Conservation (phyloP, 2,329 filamentous ascomycete genomes). For the Colletotrichum lentis region DNA sequence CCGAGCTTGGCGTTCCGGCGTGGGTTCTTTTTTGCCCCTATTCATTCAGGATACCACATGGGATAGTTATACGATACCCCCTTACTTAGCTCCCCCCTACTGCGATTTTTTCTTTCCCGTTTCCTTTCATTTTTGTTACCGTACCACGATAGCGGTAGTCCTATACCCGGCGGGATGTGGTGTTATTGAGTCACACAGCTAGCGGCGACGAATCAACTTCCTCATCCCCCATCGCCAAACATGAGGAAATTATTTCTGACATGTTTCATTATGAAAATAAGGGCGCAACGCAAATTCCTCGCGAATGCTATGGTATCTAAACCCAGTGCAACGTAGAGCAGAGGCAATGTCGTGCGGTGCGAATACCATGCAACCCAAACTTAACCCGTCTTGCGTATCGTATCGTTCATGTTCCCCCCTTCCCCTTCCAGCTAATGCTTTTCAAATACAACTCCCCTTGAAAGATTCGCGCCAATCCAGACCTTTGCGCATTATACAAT, state of each 20-base stretch:
- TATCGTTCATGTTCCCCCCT: neutral
- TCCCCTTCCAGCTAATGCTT: conserved; percentile 2
- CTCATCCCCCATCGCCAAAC: neutral
- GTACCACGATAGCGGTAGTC: neutral
- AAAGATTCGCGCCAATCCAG: conserved; percentile 8
- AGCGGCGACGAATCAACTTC: neutral
- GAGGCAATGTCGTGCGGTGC: neutral
- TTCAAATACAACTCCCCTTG: neutral
- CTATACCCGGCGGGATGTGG: neutral
- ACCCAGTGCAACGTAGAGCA: conserved; percentile 1
- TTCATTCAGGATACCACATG: conserved; percentile 29
- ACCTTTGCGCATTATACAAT: conserved; percentile 10
- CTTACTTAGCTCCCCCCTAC: neutral
- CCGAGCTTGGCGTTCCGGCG: conserved; percentile 31
- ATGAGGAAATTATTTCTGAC: neutral
- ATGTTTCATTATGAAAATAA: conserved; percentile 12
- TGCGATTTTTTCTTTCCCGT: neutral
- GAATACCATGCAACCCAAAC: neutral
- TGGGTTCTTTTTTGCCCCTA: neutral
- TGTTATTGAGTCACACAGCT: neutral
- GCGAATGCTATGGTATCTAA: conserved; percentile 8
- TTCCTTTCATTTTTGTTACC: neutral
- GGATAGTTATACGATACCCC: conserved; percentile 37
- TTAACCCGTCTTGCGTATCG: neutral
- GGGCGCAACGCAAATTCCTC: neutral